These are phyloP conservation scores for Tuber aestivum DNA, from an alignment of 495 filamentous ascomycete species.

Conservation along the genomic window DNA sequence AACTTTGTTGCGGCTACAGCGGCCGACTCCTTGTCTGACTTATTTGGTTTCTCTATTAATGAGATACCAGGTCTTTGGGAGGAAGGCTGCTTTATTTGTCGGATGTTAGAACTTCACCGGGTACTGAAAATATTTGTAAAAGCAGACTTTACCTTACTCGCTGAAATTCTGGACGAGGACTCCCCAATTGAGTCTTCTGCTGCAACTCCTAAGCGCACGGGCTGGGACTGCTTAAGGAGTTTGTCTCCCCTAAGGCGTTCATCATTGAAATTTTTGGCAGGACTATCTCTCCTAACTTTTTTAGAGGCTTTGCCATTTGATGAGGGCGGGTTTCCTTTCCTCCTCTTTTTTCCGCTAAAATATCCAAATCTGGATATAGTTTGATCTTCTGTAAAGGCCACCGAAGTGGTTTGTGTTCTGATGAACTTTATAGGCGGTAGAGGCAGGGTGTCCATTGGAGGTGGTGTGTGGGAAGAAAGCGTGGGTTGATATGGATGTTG, in stretches of 20 bases:
- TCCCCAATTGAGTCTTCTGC: not conserved
- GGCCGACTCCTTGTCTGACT: not conserved
- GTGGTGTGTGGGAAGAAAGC: not conserved
- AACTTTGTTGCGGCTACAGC: not conserved
- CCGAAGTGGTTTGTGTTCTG: constrained; percentile 8
- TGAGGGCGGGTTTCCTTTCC: not conserved
- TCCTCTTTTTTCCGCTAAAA: not conserved
- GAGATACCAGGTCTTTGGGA: not conserved
- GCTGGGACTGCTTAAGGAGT: not conserved
- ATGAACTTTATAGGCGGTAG: constrained; percentile 28
- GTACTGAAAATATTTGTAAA: not conserved
- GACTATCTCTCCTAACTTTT: not conserved
- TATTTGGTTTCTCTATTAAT: not conserved
- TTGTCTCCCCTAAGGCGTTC: not conserved
- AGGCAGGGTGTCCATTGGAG: constrained; percentile 21
- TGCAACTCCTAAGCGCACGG: not conserved
- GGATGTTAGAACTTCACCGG: not conserved
- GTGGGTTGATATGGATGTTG: not conserved
- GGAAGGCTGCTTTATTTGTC: not conserved
- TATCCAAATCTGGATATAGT: not conserved
- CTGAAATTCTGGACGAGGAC: not conserved
- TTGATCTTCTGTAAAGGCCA: not conserved
- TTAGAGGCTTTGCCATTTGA: not conserved
- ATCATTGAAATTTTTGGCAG: not conserved
- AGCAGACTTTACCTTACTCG: not conserved